Base-by-base conservation (phyloP, 495 filamentous ascomycete genomes). In the Patellaria atrata region DNA sequence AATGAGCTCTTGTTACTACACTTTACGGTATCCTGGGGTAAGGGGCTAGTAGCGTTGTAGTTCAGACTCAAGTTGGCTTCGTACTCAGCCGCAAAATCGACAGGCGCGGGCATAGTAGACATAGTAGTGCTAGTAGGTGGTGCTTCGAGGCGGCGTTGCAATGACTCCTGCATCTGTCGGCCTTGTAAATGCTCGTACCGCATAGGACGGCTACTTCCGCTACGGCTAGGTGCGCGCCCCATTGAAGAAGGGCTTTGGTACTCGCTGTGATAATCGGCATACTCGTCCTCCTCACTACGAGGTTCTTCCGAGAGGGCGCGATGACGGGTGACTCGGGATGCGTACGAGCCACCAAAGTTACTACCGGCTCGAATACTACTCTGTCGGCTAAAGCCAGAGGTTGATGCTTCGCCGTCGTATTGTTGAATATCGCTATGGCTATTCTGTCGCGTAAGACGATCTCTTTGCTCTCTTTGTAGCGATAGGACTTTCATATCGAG, bases 401-500 rank as follows among this genome's bases (percentile, higher is more conserved):
- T 40, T 29, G 38, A 42, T 11, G 27, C 18, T 14, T 38, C 32
- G 8, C 14, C 33, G 30, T 27, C 38, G n/a, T 18, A 13, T 10
- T 22, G 10, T 9, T 38, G 22, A 9, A 13, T 12, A 13, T 24
- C 24, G 24, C 3, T 11, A n/a, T 27, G 16, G 39, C 23, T n/a
- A 25, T 38, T 33, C 22, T 35, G 38, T 19, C 26, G 30, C 5
- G n/a, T 23, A 13, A 33, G 23, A 10, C 34, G 38, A 19, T 44
- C 37, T 16, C 35, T 6, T 11, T 38, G 37, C 33, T 49, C 36
- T 12, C 33, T 38, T 17, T 54, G 44, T 12, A 51, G 30, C 12
- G 52, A 51, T 17, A 47, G 51, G 22, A 43, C 23, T 21, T 39
- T 40, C 37, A 60, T 40, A 29, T 60, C 51, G 7, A 58, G 46